Conservation (phyloP, 805 yeast genomes). For the Candida xyloterini region DNA sequence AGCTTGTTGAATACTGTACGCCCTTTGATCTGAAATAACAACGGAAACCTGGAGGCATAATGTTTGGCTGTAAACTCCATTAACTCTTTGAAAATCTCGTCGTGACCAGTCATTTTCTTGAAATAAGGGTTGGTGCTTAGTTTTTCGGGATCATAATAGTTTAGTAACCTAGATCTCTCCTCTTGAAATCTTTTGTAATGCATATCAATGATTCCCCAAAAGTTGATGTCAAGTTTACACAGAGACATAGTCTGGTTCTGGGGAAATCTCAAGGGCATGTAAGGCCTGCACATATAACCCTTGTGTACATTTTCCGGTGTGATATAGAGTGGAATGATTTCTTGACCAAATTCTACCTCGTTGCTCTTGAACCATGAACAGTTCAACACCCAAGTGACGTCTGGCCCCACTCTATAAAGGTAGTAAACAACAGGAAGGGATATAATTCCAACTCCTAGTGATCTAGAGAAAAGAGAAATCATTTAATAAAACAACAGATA, state of each 20-base stretch:
- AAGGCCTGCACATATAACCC: constrained; percentile 39
- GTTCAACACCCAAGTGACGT: neutral
- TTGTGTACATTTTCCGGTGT: constrained; percentile 18
- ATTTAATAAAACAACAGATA: neutral
- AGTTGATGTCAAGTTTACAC: constrained; percentile 46
- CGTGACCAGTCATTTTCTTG: constrained; percentile 33
- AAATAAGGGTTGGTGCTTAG: constrained; percentile 38
- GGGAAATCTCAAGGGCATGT: constrained; percentile 55
- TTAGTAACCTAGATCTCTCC: constrained; percentile 40
- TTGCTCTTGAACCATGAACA: neutral
- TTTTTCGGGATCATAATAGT: constrained; percentile 35
- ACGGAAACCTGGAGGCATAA: constrained; percentile 43
- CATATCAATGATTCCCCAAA: constrained; percentile 49
- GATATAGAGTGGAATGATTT: constrained; percentile 16
- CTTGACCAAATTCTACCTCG: constrained; percentile 14
- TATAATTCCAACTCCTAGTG: neutral
- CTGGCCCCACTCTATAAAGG: neutral
- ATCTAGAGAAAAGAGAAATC: neutral
- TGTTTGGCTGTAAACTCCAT: constrained; percentile 42
- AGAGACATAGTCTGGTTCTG: constrained; percentile 53
- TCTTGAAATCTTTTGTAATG: constrained; percentile 42
- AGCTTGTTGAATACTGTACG: constrained; percentile 40
- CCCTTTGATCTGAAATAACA: constrained; percentile 37
- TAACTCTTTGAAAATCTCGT: constrained; percentile 41
- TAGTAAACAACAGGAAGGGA: constrained; percentile 11